Conservation (phyloP, 164 flowering plant genomes). For the Sextonia rubra region DNA sequence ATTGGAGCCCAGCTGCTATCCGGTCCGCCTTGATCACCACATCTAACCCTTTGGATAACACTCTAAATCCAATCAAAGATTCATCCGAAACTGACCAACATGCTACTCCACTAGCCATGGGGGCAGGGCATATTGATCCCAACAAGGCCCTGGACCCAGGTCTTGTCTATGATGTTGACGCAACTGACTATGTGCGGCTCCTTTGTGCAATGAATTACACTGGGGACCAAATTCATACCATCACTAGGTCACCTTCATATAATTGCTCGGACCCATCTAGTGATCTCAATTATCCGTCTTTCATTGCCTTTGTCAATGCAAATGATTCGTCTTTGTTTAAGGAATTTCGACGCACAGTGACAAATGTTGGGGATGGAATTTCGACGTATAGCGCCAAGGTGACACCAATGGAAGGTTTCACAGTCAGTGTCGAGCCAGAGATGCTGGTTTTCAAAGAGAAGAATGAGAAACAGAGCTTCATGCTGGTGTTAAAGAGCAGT, state of each 20-base stretch:
- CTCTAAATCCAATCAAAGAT: slow-evolving; percentile 35
- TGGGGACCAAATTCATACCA: slow-evolving; percentile 31
- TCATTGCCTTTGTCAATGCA: slow-evolving; percentile 41
- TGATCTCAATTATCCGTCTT: slow-evolving; percentile 75
- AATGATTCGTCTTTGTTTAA: slow-evolving; percentile 20
- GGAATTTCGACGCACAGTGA: slow-evolving; percentile 50
- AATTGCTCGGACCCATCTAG: slow-evolving; percentile 33
- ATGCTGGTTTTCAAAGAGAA: slow-evolving; percentile 37
- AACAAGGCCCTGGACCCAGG: slow-evolving; percentile 70
- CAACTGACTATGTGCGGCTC: slow-evolving; percentile 43
- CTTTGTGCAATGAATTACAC: slow-evolving; percentile 55
- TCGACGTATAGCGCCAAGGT: slow-evolving; percentile 38
- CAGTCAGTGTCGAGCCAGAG: slow-evolving; percentile 43
- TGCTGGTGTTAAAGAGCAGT: slow-evolving; percentile 32
- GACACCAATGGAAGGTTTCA: slow-evolving; percentile 33
- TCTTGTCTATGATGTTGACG: slow-evolving; percentile 39
- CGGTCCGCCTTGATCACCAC: slow-evolving; percentile 73
- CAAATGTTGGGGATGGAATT: slow-evolving; percentile 45
- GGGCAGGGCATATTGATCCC: slow-evolving; percentile 60
- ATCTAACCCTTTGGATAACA: slow-evolving; percentile 36
- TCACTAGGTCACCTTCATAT: slow-evolving; percentile 29
- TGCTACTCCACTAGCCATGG: slow-evolving; percentile 55
- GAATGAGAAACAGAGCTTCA: slow-evolving; percentile 42
- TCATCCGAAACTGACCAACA: slow-evolving; percentile 9
- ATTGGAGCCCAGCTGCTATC: slow-evolving; percentile 69